Conservation (phyloP, 2,329 filamentous ascomycete genomes). For the Cucurbitaria berberidis region DNA sequence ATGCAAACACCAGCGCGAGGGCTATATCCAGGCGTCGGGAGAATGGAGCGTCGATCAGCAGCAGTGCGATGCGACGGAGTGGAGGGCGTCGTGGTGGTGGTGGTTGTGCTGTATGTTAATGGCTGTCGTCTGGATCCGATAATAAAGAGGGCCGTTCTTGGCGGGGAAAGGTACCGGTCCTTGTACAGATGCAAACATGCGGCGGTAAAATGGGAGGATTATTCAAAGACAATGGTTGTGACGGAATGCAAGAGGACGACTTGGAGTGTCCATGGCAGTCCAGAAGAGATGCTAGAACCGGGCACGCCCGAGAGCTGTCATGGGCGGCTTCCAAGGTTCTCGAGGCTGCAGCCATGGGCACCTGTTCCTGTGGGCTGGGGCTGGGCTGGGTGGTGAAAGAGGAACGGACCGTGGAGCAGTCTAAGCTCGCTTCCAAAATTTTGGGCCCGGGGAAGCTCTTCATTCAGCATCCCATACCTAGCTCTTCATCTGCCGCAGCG, state of each 20-base stretch:
- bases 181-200: constrained; percentile 1
- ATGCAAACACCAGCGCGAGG: constrained; percentile 14
- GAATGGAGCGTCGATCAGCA: constrained; percentile 17
- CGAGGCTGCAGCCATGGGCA: too few relatives aligned
- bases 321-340: too few relatives aligned
- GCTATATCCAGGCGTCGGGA: constrained; percentile 11
- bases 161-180: constrained; percentile 22
- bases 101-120: constrained; percentile 7
- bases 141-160: constrained; percentile 33
- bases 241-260: constrained; percentile 9
- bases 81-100: too few relatives aligned
- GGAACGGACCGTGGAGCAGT: constrained; percentile 12
- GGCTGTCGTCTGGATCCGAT: constrained; percentile 23
- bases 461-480: constrained; percentile 11
- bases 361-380: too few relatives aligned
- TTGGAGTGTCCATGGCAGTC: background rate
- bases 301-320: background rate
- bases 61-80: constrained; percentile 1
- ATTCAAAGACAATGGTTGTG: constrained; percentile 18
- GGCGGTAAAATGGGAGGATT: constrained; percentile 18
- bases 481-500: constrained; percentile 4
- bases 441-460: constrained; percentile 27
- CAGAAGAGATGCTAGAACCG: background rate
- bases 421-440: constrained; percentile 30
- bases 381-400: too few relatives aligned